A percentile compares a stretch with the other conserved stretches of the same genome.
Conservation (phyloP, 176 grass and related monocot genomes). For the Oryza longistaminata region DNA sequence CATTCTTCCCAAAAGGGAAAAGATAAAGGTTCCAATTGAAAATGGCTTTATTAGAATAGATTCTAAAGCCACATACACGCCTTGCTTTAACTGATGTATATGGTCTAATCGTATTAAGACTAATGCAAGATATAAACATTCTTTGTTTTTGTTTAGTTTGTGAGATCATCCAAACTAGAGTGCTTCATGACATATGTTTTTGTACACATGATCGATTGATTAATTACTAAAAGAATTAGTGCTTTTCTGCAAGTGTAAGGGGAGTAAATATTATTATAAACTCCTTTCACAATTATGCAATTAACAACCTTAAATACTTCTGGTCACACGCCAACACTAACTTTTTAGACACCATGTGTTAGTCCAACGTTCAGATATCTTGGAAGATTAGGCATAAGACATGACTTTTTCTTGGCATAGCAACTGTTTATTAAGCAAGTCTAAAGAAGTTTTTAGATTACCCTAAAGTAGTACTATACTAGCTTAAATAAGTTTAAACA, state of each 20-base stretch:
- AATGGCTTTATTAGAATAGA: conserved; percentile 37
- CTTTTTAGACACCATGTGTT: conserved; percentile 36
- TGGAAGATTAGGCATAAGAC: conserved; percentile 35
- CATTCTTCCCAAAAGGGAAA: conserved; percentile 31
- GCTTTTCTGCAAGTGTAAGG: neutral
- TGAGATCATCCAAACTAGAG: neutral
- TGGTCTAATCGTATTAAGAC: conserved; percentile 1
- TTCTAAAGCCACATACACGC: conserved; percentile 22
- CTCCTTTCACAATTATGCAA: neutral
- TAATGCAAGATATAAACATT: neutral
- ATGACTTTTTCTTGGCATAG: neutral
- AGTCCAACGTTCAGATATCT: conserved; percentile 20
- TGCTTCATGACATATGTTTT: conserved; percentile 22
- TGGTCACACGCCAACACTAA: neutral
- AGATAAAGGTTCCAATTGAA: neutral
- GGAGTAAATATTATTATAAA: neutral
- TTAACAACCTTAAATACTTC: neutral
- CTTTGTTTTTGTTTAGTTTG: neutral
- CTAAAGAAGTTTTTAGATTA: neutral
- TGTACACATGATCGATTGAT: neutral
- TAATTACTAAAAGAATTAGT: neutral
- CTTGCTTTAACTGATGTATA: conserved; percentile 34
- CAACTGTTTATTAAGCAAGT: neutral
- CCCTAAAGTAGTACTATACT: neutral
- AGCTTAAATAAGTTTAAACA: conserved; percentile 7